These are phyloP conservation scores for Dryas octopetala DNA, from an alignment of 306 rosid species.

Conservation along the genomic window DNA sequence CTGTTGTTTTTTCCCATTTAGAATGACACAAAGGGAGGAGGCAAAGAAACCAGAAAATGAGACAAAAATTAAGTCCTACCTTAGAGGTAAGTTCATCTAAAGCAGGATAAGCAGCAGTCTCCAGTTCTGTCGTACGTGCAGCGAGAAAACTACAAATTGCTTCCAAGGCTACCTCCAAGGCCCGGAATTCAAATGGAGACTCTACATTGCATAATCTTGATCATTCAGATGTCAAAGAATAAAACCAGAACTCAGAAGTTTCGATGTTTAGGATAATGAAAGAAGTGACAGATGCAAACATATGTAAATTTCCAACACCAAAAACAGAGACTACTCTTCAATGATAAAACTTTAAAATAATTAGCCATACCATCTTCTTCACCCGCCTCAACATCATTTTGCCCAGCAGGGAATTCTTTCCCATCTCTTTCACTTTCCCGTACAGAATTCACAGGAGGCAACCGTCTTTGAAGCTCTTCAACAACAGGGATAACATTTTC, in stretches of 20 bases:
- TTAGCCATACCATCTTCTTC: conserved; percentile 82
- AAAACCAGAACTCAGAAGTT: conserved; percentile 16
- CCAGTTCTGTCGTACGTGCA: conserved; percentile 88
- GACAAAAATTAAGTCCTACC: conserved; percentile 43
- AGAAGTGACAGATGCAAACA: conserved; percentile 10
- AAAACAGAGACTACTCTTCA: background rate
- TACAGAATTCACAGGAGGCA: conserved; percentile 48
- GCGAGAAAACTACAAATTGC: conserved; percentile 96
- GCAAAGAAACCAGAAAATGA: conserved; percentile 13
- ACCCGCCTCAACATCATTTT: conserved; percentile 54
- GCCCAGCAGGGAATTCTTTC: conserved; percentile 44
- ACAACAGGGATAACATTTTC: conserved; percentile 84
- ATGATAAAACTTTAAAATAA: conserved; percentile 10
- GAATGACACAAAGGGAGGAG: background rate
- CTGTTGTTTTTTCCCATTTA: conserved; percentile 7
- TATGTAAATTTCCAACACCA: conserved; percentile 14
- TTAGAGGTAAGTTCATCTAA: conserved; percentile 89
- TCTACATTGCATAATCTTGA: conserved; percentile 55
- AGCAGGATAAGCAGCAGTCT: conserved; percentile 96
- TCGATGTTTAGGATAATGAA: conserved; percentile 7
- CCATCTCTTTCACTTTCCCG: conserved; percentile 33
- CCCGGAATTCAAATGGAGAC: conserved; percentile 96
- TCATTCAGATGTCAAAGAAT: conserved; percentile 30
- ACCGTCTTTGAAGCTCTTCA: conserved; percentile 79
- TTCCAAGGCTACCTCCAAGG: conserved; percentile 92